These are phyloP conservation scores for Puccinia horiana DNA, from an alignment of 1,284 basidiomycete species.

Conservation along the genomic window DNA sequence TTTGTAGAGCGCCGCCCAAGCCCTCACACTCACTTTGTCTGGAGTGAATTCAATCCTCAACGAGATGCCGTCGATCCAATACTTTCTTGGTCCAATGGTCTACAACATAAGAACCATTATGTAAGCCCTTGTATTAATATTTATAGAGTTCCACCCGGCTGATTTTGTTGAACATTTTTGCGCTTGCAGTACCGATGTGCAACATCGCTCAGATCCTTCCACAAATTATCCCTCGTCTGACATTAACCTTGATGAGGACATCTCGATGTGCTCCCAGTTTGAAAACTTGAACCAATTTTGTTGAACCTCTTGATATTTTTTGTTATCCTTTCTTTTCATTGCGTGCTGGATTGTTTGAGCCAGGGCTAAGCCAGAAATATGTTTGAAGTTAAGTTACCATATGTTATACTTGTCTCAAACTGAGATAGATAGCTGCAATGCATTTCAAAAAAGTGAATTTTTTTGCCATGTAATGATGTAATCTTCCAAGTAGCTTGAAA, in stretches of 20 bases:
- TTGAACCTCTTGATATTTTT: background rate
- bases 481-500: too few relatives aligned
- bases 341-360: background rate
- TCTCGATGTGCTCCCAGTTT: slow-evolving; percentile 10
- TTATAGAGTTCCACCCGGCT: too few relatives aligned
- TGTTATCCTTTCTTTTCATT: background rate
- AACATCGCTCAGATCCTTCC: slow-evolving; percentile 4
- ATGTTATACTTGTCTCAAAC: too few relatives aligned
- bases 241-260: background rate
- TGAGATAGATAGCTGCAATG: too few relatives aligned
- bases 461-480: too few relatives aligned
- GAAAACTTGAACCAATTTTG: slow-evolving; percentile 29
- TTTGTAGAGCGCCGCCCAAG: background rate
- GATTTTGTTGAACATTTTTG: background rate
- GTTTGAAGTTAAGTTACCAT: too few relatives aligned
- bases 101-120: slow-evolving; percentile 20
- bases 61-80: slow-evolving; percentile 22
- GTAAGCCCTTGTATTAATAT: background rate
- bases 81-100: slow-evolving; percentile 23
- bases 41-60: slow-evolving; percentile 8
- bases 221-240: background rate
- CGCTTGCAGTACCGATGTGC: background rate
- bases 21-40: background rate
- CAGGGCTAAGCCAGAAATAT: too few relatives aligned
- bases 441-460: too few relatives aligned